Percentiles rank a stretch among this genome's conserved stretches.
Evolutionary conservation across 257 asterid genomes (phyloP).

Genomic region (Thymus mandschuricus): DNA sequence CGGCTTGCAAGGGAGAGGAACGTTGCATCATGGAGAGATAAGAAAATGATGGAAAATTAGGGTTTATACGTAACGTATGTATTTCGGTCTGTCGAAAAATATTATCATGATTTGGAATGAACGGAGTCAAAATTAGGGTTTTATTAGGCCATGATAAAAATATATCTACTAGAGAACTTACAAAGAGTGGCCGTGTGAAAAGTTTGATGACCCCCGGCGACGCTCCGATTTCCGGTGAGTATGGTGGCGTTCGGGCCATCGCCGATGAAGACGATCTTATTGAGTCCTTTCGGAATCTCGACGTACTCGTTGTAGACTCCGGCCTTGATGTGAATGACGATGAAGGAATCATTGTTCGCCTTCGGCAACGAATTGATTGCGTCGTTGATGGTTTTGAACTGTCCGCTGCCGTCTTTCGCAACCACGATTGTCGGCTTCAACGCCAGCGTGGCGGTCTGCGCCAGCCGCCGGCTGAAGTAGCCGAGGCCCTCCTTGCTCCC

Average conservation of each 20-base stretch:
- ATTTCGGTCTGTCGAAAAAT: no score
- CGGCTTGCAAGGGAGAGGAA: conserved; percentile 5
- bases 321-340: conserved; percentile 55
- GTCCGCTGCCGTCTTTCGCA: conserved; percentile 66
- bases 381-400: conserved; percentile 43
- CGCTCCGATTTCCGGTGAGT: conserved; percentile 48
- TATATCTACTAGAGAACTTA: conserved; percentile 8
- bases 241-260: conserved; percentile 65
- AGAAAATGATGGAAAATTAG: no score
- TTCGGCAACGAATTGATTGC: conserved; percentile 41
- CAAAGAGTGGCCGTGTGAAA: conserved; percentile 55
- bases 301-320: conserved; percentile 60
- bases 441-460: not conserved
- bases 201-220: conserved; percentile 46
- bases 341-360: conserved; percentile 28
- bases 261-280: conserved; percentile 52
- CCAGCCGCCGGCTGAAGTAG: conserved; percentile 25
- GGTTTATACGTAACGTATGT: no score
- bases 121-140: no score
- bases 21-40: no score
- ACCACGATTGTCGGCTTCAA: conserved; percentile 50
- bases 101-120: no score
- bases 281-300: conserved; percentile 37
- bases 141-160: no score
- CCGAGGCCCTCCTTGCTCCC: not conserved